A percentile compares a stretch with the other conserved stretches of the same genome.
Evolutionary conservation across 768 basidiomycete species (phyloP).

Genomic region (Suillus spraguei): DNA sequence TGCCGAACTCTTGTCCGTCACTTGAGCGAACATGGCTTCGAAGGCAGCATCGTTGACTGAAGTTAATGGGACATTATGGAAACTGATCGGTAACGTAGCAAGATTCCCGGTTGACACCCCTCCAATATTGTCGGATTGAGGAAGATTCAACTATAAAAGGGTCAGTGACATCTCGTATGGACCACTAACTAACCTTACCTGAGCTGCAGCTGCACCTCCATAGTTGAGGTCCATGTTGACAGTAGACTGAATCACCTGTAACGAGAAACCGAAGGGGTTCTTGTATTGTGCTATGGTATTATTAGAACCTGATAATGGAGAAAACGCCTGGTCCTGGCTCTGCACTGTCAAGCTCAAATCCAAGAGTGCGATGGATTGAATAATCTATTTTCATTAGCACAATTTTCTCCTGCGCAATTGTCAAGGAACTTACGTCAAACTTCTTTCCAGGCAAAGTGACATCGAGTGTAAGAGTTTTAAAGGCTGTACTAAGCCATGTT

Average conservation of each 20-base stretch:
- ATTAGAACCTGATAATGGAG: slow-evolving; percentile 60
- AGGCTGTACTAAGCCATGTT: slow-evolving; percentile 68
- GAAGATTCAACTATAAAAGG: slow-evolving; percentile 48
- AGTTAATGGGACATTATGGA: slow-evolving; percentile 55
- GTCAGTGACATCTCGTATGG: slow-evolving; percentile 9
- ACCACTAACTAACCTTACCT: slow-evolving; percentile 37
- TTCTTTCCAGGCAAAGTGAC: slow-evolving; percentile 66
- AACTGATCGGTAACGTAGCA: slow-evolving; percentile 60
- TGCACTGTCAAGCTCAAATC: slow-evolving; percentile 59
- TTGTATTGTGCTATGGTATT: slow-evolving; percentile 59
- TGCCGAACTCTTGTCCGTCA: slow-evolving; percentile 50
- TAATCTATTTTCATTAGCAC: slow-evolving; percentile 42
- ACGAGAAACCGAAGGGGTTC: slow-evolving; percentile 77
- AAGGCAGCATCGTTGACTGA: slow-evolving; percentile 60
- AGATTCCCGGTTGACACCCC: slow-evolving; percentile 72
- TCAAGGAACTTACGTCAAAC: slow-evolving; percentile 41
- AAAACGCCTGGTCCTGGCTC: slow-evolving; percentile 54
- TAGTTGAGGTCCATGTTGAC: slow-evolving; percentile 55
- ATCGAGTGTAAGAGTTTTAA: slow-evolving; percentile 61
- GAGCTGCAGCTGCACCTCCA: slow-evolving; percentile 52
- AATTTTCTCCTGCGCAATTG: background rate
- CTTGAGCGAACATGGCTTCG: slow-evolving; percentile 55
- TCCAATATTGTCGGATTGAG: slow-evolving; percentile 49
- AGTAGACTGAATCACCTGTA: slow-evolving; percentile 60
- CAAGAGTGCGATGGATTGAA: slow-evolving; percentile 60